These are phyloP conservation scores for Ogataea pilisensis DNA, from an alignment of 805 yeast species.

Conservation along the genomic window DNA sequence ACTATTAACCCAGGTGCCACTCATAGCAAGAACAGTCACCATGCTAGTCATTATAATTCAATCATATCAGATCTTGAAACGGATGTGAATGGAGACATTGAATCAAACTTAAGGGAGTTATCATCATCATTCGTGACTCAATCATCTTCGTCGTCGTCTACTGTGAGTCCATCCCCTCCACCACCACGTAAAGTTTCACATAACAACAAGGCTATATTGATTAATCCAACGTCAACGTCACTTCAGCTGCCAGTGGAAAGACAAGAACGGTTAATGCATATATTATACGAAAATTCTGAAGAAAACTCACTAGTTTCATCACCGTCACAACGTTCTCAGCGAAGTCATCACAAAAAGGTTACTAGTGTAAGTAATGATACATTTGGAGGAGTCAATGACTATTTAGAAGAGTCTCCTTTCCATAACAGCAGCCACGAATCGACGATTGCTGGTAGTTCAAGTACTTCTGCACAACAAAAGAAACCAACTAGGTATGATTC, in stretches of 20 bases:
- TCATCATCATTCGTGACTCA: slow-evolving; percentile 2
- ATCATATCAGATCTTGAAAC: neutral
- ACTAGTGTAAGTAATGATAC: neutral
- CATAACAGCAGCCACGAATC: neutral
- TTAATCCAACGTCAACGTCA: neutral
- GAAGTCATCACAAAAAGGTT: neutral
- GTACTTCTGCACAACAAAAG: no score
- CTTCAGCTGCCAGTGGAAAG: slow-evolving; percentile 3
- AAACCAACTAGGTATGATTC: slow-evolving; percentile 19
- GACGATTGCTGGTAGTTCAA: no score
- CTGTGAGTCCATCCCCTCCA: slow-evolving; percentile 15
- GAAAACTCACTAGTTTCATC: slow-evolving; percentile 14
- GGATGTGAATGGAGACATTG: neutral
- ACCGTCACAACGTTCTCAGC: neutral
- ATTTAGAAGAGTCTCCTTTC: neutral
- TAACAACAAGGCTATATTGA: neutral
- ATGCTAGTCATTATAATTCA: neutral
- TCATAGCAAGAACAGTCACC: no score
- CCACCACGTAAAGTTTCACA: slow-evolving; percentile 10
- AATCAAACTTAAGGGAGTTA: neutral
- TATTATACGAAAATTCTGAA: slow-evolving; percentile 27
- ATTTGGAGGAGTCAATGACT: neutral
- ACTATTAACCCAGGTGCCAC: no score
- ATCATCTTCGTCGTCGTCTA: neutral
- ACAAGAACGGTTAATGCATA: slow-evolving; percentile 26